phyloP scores from a whole-genome alignment of 164 flowering plant genomes.

The Sextonia rubra region DNA sequence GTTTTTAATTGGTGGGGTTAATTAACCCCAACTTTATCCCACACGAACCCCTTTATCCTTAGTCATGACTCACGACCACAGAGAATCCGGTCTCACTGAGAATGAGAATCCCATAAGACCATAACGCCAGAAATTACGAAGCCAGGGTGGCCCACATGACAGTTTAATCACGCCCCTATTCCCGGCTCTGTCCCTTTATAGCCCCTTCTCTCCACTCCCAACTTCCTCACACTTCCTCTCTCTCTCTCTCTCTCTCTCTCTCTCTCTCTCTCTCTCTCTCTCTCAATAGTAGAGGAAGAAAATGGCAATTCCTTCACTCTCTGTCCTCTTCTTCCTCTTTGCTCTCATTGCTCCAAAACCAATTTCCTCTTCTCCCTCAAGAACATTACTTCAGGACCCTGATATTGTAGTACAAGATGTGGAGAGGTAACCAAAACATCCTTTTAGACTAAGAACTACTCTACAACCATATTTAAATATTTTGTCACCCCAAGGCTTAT shows the following conservation, averaged over 20 bases:
- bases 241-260: not conserved
- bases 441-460: no score
- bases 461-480: no score
- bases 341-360: conserved; percentile 26
- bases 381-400: conserved; percentile 37
- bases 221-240: not conserved
- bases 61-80: no score
- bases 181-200: conserved; percentile 32
- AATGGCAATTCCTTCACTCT: conserved; percentile 24
- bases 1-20: no score
- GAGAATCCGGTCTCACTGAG: no score
- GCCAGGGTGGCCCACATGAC: conserved; percentile 29
- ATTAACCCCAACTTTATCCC: no score
- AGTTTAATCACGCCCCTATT: conserved; percentile 33
- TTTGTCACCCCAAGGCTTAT: no score
- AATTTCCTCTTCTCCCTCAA: conserved; percentile 24
- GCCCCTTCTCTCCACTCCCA: conserved; percentile 4
- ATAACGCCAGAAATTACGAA: conserved; percentile 41
- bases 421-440: conserved; percentile 35
- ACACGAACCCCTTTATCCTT: no score
- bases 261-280: not conserved
- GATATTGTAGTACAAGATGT: conserved; percentile 51
- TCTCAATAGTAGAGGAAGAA: not conserved
- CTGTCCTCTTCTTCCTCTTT: not conserved
- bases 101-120: conserved; percentile 17